These are phyloP conservation scores for Peltaster fructicola DNA, from an alignment of 2,329 filamentous ascomycete species.

Conservation along the genomic window DNA sequence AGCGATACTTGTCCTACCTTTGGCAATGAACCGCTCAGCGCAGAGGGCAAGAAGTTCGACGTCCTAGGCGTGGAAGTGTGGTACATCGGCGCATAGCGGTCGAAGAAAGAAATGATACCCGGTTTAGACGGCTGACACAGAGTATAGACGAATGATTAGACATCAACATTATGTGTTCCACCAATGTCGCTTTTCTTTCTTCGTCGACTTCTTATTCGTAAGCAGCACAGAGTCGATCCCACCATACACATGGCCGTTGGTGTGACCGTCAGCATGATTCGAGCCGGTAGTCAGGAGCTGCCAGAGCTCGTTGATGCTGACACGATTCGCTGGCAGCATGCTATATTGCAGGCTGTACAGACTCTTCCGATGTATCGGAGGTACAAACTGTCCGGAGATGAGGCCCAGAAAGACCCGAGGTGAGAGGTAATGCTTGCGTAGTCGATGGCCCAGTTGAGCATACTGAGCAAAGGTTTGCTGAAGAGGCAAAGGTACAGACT, in stretches of 20 bases:
- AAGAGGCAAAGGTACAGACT: constrained; percentile 80
- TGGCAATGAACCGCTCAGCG: constrained; percentile 83
- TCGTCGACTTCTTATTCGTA: no score
- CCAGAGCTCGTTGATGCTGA: constrained; percentile 78
- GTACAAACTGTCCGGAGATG: constrained; percentile 78
- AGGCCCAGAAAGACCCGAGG: constrained; percentile 77
- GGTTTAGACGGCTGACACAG: no score
- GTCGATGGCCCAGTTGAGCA: constrained; percentile 79
- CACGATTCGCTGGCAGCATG: constrained; percentile 74
- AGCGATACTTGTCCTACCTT: constrained; percentile 79
- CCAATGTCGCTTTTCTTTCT: no score
- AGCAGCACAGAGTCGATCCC: no score
- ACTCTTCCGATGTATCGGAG: constrained; percentile 84
- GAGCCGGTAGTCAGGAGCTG: constrained; percentile 15
- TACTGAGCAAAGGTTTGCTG: constrained; percentile 96
- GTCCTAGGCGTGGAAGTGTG: constrained; percentile 84
- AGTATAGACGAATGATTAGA: no score
- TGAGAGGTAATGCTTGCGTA: constrained; percentile 88
- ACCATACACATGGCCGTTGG: no score
- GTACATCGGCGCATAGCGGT: no score
- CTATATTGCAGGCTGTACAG: constrained; percentile 95
- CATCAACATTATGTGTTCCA: no score
- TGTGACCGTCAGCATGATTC: no score
- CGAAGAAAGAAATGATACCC: no score
- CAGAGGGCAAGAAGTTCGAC: constrained; percentile 82